Conservation (phyloP, 2,329 filamentous ascomycete genomes). For the Talaromyces sp. region DNA sequence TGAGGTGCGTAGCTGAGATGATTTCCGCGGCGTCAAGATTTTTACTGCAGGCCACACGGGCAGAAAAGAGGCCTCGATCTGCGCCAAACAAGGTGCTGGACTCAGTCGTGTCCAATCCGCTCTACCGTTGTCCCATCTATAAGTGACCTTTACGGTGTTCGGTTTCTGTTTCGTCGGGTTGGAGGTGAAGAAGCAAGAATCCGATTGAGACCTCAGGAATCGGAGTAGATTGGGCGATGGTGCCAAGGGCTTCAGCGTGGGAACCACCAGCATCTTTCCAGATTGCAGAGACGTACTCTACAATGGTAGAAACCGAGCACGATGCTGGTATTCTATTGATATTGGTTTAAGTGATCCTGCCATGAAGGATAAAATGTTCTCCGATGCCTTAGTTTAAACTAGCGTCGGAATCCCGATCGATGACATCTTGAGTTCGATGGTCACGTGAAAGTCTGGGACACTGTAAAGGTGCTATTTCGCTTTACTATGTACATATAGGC, state of each 20-base stretch:
- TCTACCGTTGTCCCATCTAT: conserved; percentile 16
- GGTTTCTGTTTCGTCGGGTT: conserved; percentile 25
- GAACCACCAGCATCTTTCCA: conserved; percentile 35
- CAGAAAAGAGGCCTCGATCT: conserved; percentile 32
- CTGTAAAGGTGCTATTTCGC: background rate
- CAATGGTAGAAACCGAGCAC: background rate
- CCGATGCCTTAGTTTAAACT: background rate
- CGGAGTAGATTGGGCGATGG: conserved; percentile 61
- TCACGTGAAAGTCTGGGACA: background rate
- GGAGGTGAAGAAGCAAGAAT: conserved; percentile 53
- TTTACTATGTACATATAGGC: no score
- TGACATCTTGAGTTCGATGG: background rate
- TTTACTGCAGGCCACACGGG: conserved; percentile 19
- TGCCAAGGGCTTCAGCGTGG: conserved; percentile 35
- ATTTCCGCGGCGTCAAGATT: background rate
- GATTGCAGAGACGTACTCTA: conserved; percentile 12
- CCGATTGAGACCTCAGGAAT: conserved; percentile 69
- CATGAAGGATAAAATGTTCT: conserved; percentile 1
- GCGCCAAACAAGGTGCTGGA: conserved; percentile 23
- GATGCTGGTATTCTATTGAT: conserved; percentile 2
- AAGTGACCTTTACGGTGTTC: conserved; percentile 16
- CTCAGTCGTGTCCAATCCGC: conserved; percentile 25
- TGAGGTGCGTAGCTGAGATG: conserved; percentile 9
- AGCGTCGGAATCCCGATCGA: background rate
- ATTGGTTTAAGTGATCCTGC: background rate